Percentiles rank a stretch among this genome's conserved stretches.
Conservation (phyloP, 176 grass and related monocot species). For the Zoysia pacifica region DNA sequence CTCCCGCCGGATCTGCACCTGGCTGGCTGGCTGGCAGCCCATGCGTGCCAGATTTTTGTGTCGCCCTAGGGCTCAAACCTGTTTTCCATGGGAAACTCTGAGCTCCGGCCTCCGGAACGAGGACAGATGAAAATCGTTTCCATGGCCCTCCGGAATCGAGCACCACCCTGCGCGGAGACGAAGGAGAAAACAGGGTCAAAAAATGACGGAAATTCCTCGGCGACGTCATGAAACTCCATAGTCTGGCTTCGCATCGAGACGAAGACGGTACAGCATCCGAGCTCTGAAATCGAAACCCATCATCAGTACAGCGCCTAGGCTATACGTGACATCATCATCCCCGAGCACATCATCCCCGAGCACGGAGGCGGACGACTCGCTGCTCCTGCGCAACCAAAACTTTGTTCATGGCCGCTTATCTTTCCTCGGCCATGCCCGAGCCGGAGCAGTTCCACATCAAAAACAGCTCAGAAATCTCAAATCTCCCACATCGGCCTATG, state of each 20-base stretch:
- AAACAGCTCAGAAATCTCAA: neutral
- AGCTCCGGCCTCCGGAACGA: slow-evolving; percentile 3
- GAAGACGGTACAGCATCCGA: neutral
- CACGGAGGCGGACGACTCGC: neutral
- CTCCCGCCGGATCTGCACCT: slow-evolving; percentile 1
- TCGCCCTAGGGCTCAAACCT: neutral
- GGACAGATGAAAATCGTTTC: neutral
- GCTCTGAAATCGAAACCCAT: slow-evolving; percentile 8
- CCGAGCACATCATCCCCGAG: neutral
- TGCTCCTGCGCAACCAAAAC: slow-evolving; percentile 37
- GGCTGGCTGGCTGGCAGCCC: neutral
- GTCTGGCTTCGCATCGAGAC: neutral
- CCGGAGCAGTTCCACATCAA: neutral
- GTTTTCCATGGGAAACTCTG: slow-evolving; percentile 16
- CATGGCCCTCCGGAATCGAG: slow-evolving; percentile 1
- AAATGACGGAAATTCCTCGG: neutral
- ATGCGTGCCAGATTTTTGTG: slow-evolving; percentile 26
- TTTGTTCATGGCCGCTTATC: slow-evolving; percentile 27
- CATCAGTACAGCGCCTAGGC: slow-evolving; percentile 8
- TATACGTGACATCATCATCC: slow-evolving; percentile 33
- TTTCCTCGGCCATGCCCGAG: neutral
- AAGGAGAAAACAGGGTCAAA: neutral
- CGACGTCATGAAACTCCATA: neutral
- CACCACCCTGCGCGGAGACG: neutral
- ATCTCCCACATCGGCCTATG: neutral